These are phyloP conservation scores for Gossypium gossypioides DNA, from an alignment of 441 rosid genomes.

Conservation along the genomic window DNA sequence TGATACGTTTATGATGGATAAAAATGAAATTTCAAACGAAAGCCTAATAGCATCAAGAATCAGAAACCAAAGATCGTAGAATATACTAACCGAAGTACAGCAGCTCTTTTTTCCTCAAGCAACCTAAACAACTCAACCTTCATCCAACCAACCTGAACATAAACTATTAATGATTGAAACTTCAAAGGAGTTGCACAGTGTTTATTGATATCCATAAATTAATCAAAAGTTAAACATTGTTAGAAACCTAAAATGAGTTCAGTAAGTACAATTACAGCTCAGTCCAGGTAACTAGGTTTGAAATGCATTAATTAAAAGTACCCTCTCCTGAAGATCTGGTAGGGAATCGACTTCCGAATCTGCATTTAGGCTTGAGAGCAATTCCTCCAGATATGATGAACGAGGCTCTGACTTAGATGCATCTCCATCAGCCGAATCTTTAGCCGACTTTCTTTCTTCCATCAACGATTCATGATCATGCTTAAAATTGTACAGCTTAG, in stretches of 20 bases:
- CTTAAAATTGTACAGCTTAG: constrained; percentile 58
- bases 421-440: constrained; percentile 18
- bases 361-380: constrained; percentile 20
- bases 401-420: constrained; percentile 18
- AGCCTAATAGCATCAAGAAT: neutral
- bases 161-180: constrained; percentile 48
- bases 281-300: neutral
- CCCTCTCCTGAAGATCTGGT: constrained; percentile 70
- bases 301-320: constrained; percentile 13
- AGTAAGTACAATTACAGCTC: neutral
- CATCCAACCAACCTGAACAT: constrained; percentile 57
- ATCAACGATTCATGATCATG: constrained; percentile 26
- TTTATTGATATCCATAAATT: constrained; percentile 8
- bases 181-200: constrained; percentile 28
- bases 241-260: constrained; percentile 2
- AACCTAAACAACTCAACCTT: constrained; percentile 60
- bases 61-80: constrained; percentile 7
- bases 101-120: constrained; percentile 62
- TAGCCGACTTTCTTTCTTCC: constrained; percentile 26
- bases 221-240: constrained; percentile 6
- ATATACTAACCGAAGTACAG: constrained; percentile 44
- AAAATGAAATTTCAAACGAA: neutral
- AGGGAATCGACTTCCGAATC: constrained; percentile 34
- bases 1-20: neutral
- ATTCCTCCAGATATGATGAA: constrained; percentile 30